Percentiles rank a stretch among this genome's conserved stretches.
Conservation (phyloP, 495 filamentous ascomycete species). For the Daldinia caldariorum region DNA sequence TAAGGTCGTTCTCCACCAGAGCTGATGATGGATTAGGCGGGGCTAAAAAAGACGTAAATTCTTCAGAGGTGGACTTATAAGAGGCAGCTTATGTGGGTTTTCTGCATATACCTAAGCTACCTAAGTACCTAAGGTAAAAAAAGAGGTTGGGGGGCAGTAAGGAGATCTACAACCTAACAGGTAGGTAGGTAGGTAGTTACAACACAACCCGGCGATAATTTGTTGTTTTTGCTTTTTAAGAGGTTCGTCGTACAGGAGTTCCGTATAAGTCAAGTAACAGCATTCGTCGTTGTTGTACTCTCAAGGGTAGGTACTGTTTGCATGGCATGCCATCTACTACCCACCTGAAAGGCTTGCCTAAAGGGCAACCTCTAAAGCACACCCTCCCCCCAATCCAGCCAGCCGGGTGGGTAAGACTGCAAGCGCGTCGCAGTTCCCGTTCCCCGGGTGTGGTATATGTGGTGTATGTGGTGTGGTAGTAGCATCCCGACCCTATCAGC, state of each 20-base stretch:
- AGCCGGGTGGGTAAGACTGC: conserved; percentile 18
- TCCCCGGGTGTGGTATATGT: conserved; percentile 15
- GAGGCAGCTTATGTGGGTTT: background rate
- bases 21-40: conserved; percentile 25
- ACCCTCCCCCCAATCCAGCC: conserved; percentile 5
- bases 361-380: conserved; percentile 16
- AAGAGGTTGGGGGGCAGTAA: background rate
- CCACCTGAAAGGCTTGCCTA: background rate
- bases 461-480: too few species aligned
- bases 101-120: too few species aligned
- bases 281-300: background rate
- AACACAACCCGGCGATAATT: background rate
- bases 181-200: too few species aligned
- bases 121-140: too few species aligned
- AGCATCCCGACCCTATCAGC: conserved; percentile 29
- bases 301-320: conserved; percentile 9
- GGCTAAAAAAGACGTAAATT: conserved; percentile 3
- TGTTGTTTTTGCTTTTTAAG: background rate
- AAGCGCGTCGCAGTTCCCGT: conserved; percentile 38
- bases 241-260: background rate
- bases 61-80: conserved; percentile 5
- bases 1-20: conserved; percentile 21
- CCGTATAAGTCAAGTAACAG: conserved; percentile 2
- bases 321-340: background rate
- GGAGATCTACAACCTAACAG: background rate